Evolutionary conservation across 2,329 filamentous ascomycete species (phyloP).

Genomic region (Zymoseptoria tritici): DNA sequence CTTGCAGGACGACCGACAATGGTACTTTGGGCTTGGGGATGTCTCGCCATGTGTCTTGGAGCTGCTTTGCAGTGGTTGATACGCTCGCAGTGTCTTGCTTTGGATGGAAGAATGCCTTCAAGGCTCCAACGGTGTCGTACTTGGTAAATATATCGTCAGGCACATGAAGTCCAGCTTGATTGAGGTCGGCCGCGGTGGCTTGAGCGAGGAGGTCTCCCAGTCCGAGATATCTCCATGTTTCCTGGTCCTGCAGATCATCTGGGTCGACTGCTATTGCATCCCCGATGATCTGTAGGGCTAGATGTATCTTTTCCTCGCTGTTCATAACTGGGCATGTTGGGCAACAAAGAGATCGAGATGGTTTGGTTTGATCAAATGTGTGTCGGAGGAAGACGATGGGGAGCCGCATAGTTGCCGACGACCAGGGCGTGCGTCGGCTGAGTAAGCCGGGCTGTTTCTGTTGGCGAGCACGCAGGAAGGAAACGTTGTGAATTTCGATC

Average conservation of each 20-base stretch:
- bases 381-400: neutral
- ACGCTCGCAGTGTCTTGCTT: neutral
- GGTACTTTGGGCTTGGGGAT: constrained; percentile 27
- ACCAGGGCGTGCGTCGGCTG: neutral
- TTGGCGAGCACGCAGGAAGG: too few species aligned
- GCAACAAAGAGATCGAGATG: neutral
- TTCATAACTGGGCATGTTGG: constrained; percentile 7
- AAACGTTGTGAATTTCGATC: too few species aligned
- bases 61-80: constrained; percentile 7
- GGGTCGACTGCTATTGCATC: constrained; percentile 25
- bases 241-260: constrained; percentile 23
- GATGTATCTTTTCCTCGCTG: constrained; percentile 12
- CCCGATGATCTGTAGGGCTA: constrained; percentile 22
- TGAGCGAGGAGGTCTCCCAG: constrained; percentile 22
- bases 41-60: constrained; percentile 25
- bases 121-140: constrained; percentile 20
- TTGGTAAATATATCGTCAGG: constrained; percentile 18
- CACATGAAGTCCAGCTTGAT: constrained; percentile 17
- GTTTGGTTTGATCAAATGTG: neutral
- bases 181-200: constrained; percentile 24
- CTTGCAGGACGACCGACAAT: constrained; percentile 21
- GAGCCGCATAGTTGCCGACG: neutral
- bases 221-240: constrained; percentile 28
- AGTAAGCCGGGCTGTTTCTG: neutral
- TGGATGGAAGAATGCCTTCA: constrained; percentile 16